A percentile compares a stretch with the other conserved stretches of the same genome.
phyloP scores from a whole-genome alignment of 495 filamentous ascomycete genomes.

The Pyronema domesticum region DNA sequence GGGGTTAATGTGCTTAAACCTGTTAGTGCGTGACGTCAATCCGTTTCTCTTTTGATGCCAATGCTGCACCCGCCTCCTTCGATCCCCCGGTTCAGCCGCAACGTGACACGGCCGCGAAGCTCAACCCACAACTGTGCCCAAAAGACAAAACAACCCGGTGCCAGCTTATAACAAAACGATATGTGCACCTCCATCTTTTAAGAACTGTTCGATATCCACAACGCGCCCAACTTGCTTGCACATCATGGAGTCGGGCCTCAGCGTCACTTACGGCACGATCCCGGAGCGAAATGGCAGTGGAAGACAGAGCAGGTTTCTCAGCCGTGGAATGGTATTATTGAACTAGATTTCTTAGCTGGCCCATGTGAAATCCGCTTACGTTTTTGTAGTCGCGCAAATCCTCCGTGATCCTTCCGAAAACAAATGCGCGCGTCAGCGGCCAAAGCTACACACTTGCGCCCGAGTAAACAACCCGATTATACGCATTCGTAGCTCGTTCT shows the following conservation, averaged over 20 bases:
- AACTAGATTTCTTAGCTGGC: neutral
- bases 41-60: no score
- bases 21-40: no score
- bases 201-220: no score
- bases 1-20: no score
- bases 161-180: no score
- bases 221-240: no score
- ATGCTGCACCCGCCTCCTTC: no score
- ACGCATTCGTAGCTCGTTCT: neutral
- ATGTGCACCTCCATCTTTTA: no score
- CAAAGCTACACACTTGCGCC: neutral
- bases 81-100: no score
- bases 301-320: neutral
- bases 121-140: no score
- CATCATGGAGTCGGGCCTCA: neutral
- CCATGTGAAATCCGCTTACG: neutral
- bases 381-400: conserved; percentile 9
- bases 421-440: neutral
- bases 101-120: no score
- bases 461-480: neutral
- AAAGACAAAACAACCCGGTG: no score
- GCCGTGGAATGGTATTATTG: neutral
- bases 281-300: neutral
- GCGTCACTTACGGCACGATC: neutral
- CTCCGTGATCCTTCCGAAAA: conserved; percentile 6